Conservation (phyloP, 305 asterid genomes). For the Ajuga reptans region DNA sequence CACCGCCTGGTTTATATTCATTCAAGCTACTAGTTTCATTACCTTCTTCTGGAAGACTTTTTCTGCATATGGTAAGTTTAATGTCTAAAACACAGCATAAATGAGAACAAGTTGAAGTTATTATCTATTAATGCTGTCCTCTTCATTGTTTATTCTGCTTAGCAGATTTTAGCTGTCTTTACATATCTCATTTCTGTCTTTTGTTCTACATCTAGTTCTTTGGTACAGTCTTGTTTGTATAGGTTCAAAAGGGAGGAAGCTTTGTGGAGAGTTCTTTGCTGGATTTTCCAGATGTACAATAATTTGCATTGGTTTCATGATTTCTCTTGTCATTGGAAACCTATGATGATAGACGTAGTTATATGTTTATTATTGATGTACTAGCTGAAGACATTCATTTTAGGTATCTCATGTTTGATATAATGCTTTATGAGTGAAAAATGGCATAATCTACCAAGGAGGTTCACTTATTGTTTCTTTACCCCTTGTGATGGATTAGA, state of each 20-base stretch:
- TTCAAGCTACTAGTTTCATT: neutral
- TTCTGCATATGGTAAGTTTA: neutral
- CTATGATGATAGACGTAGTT: neutral
- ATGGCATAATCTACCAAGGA: constrained; percentile 1
- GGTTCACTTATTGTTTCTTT: constrained; percentile 22
- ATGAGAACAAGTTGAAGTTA: neutral
- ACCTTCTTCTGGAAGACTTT: neutral
- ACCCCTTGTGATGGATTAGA: constrained; percentile 34
- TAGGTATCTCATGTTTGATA: neutral
- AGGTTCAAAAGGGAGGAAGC: neutral
- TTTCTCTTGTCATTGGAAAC: neutral
- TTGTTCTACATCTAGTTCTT: constrained; percentile 1
- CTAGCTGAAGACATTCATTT: neutral
- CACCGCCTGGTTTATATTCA: neutral
- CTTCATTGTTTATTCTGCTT: neutral
- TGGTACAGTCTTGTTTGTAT: neutral
- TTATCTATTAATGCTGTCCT: neutral
- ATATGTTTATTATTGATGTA: neutral
- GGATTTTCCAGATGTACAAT: neutral
- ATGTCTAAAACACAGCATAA: neutral
- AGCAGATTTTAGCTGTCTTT: neutral
- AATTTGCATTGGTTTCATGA: neutral
- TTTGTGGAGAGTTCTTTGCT: neutral
- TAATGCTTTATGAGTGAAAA: constrained; percentile 1
- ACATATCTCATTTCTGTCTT: too few species aligned